A percentile compares a stretch with the other conserved stretches of the same genome.
Conservation (phyloP, 108 stramenopile genomes). For the Heterococcus sp. region DNA sequence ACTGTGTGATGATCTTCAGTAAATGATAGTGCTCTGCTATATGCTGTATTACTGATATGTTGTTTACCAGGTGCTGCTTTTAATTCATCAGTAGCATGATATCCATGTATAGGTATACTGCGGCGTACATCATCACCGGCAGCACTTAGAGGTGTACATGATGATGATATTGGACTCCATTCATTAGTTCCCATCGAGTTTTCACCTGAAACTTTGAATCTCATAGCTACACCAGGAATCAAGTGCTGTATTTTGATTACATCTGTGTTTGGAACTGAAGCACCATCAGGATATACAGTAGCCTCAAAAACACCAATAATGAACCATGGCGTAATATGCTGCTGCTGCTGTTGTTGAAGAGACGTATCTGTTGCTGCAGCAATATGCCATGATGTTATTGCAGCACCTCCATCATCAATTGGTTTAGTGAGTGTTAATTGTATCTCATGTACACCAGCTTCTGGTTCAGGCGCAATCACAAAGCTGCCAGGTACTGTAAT, state of each 20-base stretch:
- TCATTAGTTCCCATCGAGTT: slow-evolving; percentile 5
- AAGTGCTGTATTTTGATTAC: slow-evolving; percentile 7
- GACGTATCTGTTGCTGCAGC: neutral
- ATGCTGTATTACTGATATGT: neutral
- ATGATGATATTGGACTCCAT: neutral
- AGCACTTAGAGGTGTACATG: neutral
- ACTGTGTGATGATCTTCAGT: neutral
- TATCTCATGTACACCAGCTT: neutral
- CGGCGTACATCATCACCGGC: neutral
- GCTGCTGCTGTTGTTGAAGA: no score
- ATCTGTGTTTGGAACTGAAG: neutral
- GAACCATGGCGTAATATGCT: no score
- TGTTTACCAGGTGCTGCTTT: neutral
- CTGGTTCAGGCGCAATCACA: neutral
- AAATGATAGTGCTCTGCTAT: neutral
- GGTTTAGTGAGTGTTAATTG: neutral
- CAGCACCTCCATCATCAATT: neutral
- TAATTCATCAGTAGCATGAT: neutral
- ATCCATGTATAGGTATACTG: neutral
- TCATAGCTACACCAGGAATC: slow-evolving; percentile 10
- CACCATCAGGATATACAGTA: neutral
- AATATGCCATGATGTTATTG: neutral
- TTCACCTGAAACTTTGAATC: slow-evolving; percentile 22
- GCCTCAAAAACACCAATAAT: neutral
- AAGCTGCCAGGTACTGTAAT: neutral